Evolutionary conservation across 2,329 filamentous ascomycete genomes (phyloP).

Genomic region (Colletotrichum paranaense): DNA sequence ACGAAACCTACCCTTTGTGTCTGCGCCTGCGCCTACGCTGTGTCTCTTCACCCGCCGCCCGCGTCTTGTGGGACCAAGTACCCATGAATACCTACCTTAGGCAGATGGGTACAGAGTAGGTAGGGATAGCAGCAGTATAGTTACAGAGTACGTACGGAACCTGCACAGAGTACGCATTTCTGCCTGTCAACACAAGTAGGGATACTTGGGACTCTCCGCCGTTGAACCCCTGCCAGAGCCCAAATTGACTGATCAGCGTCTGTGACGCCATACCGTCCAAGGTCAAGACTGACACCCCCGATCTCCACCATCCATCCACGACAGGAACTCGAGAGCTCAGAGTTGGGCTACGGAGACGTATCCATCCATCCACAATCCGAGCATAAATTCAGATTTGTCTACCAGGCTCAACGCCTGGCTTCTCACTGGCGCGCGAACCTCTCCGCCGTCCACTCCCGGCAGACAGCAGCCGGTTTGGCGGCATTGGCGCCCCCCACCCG

Average conservation of each 20-base stretch:
- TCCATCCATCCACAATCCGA: too few relatives aligned
- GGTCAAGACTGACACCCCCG: slow-evolving; percentile 23
- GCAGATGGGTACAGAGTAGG: too few relatives aligned
- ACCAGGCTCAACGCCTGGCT: slow-evolving; percentile 9
- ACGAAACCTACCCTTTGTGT: not conserved
- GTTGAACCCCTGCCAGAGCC: not conserved
- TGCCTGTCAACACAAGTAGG: not conserved
- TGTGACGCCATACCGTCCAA: slow-evolving; percentile 46
- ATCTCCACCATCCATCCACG: slow-evolving; percentile 13
- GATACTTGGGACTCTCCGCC: not conserved
- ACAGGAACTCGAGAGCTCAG: slow-evolving; percentile 7
- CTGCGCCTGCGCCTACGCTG: not conserved
- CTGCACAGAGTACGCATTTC: not conserved
- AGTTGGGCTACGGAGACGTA: not conserved
- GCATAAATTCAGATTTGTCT: not conserved
- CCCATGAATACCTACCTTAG: too few relatives aligned
- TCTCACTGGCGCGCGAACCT: slow-evolving; percentile 23
- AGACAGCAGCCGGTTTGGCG: slow-evolving; percentile 34
- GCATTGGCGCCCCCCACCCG: slow-evolving; percentile 5
- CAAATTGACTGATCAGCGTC: slow-evolving; percentile 42
- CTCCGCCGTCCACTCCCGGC: slow-evolving; percentile 30
- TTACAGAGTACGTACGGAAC: not conserved
- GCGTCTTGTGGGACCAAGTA: not conserved
- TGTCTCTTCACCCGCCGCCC: not conserved
- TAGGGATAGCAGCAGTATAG: not conserved